A percentile compares a stretch with the other conserved stretches of the same genome.
Conservation (phyloP, 177 flowering plant species). For the Tripterygium wilfordii region DNA sequence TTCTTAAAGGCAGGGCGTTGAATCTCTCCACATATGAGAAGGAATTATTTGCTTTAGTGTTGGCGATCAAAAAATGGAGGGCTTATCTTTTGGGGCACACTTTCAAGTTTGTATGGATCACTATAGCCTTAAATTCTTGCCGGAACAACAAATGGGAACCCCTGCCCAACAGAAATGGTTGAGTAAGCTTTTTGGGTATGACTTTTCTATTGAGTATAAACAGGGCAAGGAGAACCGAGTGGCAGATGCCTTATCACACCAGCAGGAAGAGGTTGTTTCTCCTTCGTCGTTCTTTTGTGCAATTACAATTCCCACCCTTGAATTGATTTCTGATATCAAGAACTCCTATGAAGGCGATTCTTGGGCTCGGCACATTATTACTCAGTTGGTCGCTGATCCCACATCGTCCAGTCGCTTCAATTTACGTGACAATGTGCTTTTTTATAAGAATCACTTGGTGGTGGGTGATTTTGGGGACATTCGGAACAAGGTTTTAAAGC, state of each 20-base stretch:
- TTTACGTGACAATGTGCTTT: too few species aligned
- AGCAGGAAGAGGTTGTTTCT: background rate
- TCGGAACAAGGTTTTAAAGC: too few species aligned
- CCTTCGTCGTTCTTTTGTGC: background rate
- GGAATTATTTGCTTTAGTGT: slow-evolving; percentile 1
- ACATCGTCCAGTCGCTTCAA: too few species aligned
- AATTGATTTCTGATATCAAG: too few species aligned
- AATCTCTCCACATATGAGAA: slow-evolving; percentile 1
- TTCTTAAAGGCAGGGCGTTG: background rate
- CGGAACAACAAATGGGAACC: background rate
- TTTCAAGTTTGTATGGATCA: background rate
- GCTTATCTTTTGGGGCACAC: background rate
- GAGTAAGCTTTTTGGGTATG: background rate
- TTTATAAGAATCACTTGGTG: too few species aligned
- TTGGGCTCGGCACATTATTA: too few species aligned
- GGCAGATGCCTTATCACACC: slow-evolving; percentile 9
- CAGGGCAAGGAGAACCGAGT: background rate
- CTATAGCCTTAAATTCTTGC: background rate
- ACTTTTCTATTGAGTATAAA: background rate
- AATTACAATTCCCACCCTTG: background rate
- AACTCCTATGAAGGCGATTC: too few species aligned
- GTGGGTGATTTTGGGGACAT: too few species aligned
- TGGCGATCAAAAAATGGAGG: slow-evolving; percentile 4
- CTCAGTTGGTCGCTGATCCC: too few species aligned
- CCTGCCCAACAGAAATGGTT: too few species aligned